Base-by-base conservation (phyloP, 768 basidiomycete species). In the Lentinula sp. region DNA sequence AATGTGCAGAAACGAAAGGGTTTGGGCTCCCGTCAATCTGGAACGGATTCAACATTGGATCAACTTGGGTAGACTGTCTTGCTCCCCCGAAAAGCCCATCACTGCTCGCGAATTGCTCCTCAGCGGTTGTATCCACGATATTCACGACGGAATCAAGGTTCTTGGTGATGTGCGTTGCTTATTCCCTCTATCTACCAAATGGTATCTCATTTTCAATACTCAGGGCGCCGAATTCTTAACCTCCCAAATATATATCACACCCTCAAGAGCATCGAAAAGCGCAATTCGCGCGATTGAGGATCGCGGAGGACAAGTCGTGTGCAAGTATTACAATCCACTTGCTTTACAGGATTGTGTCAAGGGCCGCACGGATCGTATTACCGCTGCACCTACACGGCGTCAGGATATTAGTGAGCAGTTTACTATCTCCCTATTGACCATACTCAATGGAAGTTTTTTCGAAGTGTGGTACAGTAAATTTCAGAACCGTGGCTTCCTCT, bases 31-130 rank as follows among this genome's bases (percentile, higher is more conserved):
- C 2, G 80, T 98, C 13, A 94, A 95, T 65, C 78, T 98, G 40
- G 87, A 94, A 70, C 83, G 89, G 55, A 82, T 99, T 65, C 94
- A 96, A 66, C 78, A 88, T 70, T 98, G 93, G 92, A 87, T 99
- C 69, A 85, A 92, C 66, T 83, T 87, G 69, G 91, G 92, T 4
- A 84, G 92, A 50, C 76, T 98, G 51, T 77, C 82, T 37, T 93
- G 90, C 1, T 85, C 89, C 0, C 87, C 86, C 11, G 85, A 88
- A 56, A 80, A 84, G 46, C 91, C 94, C 4, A 98, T 99, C 57
- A 97, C 94, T 21, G 93, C 93, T 45, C 84, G 81, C 37, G 89
- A 94, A 63, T 75, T 98, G 31, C 76, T 95, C n/a, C 72, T 87
- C 60, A 94, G 91, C 64, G 90, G 93, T 0, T 93, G 93, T 65